A percentile compares a stretch with the other conserved stretches of the same genome.
phyloP scores from a whole-genome alignment of 2,329 filamentous ascomycete species.

The Sporothrix luriei region DNA sequence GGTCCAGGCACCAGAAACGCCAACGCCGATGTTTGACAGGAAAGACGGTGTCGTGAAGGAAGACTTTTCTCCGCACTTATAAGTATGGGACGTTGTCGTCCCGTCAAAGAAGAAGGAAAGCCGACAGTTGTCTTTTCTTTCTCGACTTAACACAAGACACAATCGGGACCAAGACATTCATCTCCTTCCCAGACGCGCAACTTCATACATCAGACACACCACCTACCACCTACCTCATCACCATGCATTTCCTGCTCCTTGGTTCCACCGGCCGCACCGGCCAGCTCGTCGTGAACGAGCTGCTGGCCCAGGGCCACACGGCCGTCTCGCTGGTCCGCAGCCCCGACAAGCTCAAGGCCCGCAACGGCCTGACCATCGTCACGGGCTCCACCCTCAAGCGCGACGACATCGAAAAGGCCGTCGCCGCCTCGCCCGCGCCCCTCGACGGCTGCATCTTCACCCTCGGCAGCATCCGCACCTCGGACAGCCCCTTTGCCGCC shows the following conservation, averaged over 20 bases:
- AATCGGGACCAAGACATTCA: neutral
- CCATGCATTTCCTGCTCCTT: slow-evolving; percentile 5
- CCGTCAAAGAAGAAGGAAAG: no score
- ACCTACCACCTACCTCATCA: neutral
- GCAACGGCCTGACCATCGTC: slow-evolving; percentile 42
- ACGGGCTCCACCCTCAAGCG: slow-evolving; percentile 45
- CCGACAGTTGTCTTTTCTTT: neutral
- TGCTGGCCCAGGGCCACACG: neutral
- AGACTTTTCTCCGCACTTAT: neutral
- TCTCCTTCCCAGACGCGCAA: neutral
- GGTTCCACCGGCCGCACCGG: slow-evolving; percentile 1
- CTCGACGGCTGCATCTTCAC: slow-evolving; percentile 45
- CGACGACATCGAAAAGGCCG: slow-evolving; percentile 42
- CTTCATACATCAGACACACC: neutral
- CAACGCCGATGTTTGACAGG: neutral
- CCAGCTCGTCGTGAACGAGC: slow-evolving; percentile 7
- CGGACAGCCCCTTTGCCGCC: slow-evolving; percentile 47
- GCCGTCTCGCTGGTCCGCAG: slow-evolving; percentile 40
- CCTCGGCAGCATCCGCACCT: slow-evolving; percentile 46
- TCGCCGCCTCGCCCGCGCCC: slow-evolving; percentile 37
- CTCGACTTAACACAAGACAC: neutral
- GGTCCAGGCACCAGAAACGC: neutral
- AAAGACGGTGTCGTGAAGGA: neutral
- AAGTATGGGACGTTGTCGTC: neutral
- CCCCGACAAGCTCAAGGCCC: slow-evolving; percentile 36